Evolutionary conservation across 805 yeast species (phyloP).

Genomic region (Candida krabiensis): DNA sequence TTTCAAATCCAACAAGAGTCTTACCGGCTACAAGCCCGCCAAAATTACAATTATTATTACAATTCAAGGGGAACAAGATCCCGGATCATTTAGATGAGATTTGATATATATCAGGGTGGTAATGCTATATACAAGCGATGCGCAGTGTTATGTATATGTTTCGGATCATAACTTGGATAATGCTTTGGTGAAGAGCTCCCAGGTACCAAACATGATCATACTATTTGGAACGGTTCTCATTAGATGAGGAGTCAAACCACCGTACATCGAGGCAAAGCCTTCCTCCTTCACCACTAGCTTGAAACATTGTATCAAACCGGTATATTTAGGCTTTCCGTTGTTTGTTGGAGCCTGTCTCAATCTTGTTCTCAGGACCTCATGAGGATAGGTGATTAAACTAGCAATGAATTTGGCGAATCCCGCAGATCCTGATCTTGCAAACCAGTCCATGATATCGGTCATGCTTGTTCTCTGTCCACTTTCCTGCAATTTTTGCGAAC

Average conservation of each 20-base stretch:
- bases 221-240: slow-evolving; percentile 97
- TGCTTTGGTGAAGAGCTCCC: slow-evolving; percentile 81
- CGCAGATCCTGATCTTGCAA: slow-evolving; percentile 95
- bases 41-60: too few relatives aligned
- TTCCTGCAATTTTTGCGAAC: slow-evolving; percentile 39
- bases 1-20: too few relatives aligned
- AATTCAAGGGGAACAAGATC: too few relatives aligned
- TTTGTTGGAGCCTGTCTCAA: slow-evolving; percentile 88
- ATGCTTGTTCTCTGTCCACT: slow-evolving; percentile 41
- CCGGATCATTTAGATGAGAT: too few relatives aligned
- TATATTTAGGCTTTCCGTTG: slow-evolving; percentile 81
- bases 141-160: slow-evolving; percentile 1
- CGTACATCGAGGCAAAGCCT: slow-evolving; percentile 90
- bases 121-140: slow-evolving; percentile 6
- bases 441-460: slow-evolving; percentile 83
- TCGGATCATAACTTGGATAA: slow-evolving; percentile 36
- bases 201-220: slow-evolving; percentile 98
- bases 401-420: slow-evolving; percentile 95
- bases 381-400: slow-evolving; percentile 91
- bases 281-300: slow-evolving; percentile 84
- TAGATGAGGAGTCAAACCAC: slow-evolving; percentile 96
- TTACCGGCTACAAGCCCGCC: too few relatives aligned
- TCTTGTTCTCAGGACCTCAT: slow-evolving; percentile 94
- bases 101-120: too few relatives aligned
- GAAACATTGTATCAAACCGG: slow-evolving; percentile 87